Evolutionary conservation across 805 yeast genomes (phyloP).

Genomic region (Deakozyma indianensis): DNA sequence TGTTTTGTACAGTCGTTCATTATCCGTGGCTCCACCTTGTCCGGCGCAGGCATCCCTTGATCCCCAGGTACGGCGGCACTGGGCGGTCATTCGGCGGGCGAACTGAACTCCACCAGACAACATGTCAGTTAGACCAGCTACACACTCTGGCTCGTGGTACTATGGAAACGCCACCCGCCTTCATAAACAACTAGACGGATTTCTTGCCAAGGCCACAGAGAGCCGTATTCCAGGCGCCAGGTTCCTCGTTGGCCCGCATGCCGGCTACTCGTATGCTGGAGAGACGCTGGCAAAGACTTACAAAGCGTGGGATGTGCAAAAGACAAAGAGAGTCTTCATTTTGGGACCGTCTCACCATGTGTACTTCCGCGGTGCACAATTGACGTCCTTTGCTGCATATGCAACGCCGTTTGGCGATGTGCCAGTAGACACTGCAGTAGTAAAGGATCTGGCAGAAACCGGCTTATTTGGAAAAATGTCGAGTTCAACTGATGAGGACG

Average conservation of each 20-base stretch:
- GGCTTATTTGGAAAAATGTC: conserved; percentile 42
- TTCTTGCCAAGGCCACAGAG: conserved; percentile 25
- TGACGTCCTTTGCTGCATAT: conserved; percentile 38
- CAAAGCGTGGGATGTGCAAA: conserved; percentile 46
- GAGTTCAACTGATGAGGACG: conserved; percentile 53
- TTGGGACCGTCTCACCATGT: conserved; percentile 92
- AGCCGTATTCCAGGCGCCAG: conserved; percentile 27
- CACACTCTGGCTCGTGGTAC: conserved; percentile 94
- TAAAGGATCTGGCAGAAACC: conserved; percentile 17
- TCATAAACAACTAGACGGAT: conserved; percentile 34
- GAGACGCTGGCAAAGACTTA: conserved; percentile 64
- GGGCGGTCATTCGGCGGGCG: too few species aligned
- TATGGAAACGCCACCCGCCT: conserved; percentile 30
- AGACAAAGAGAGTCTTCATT: conserved; percentile 51
- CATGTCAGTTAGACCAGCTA: conserved; percentile 38
- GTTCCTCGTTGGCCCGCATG: conserved; percentile 62
- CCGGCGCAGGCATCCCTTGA: too few species aligned
- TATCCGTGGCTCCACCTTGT: too few species aligned
- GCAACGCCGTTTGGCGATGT: conserved; percentile 77
- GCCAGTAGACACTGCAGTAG: conserved; percentile 36
- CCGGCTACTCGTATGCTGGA: conserved; percentile 82
- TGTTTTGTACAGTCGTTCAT: too few species aligned
- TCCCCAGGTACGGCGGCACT: too few species aligned
- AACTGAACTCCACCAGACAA: too few species aligned
- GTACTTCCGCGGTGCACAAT: conserved; percentile 49